Base-by-base conservation (phyloP, 257 asterid species). In the Linaria vulgaris region DNA sequence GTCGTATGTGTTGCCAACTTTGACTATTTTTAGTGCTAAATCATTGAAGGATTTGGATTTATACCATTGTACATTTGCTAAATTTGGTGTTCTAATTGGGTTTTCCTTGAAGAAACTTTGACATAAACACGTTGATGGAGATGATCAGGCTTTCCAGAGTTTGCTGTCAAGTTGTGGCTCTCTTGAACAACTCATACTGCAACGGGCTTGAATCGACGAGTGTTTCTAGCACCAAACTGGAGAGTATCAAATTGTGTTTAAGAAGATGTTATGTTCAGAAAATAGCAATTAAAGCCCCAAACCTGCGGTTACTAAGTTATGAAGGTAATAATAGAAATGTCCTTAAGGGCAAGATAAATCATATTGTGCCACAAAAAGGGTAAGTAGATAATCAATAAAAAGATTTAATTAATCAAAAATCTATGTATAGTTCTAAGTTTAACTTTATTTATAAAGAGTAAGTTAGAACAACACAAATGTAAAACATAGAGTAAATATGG, bases 261-360 rank as follows among this genome's bases (percentile, higher is more conserved):
- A 50, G 4, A 0, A 25, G 67, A 27, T 46, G 13, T 24, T 13
- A 44, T 22, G 48, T 41, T 39, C 76, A 64, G 50, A 58, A 12
- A 0, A 49, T 71, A 2, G 60, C 51, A 3, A n/a, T 71, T 22
- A 44, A 43, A 10, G 71, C 67, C 43, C 70, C 66, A 12, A 71
- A 48, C 25, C 34, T 37, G 1, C 41, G 20, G 39, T 12, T 9
- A 1, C 15, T 70, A 9, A 31, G 53, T 34, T 55, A 31, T 43
- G 61, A 37, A 0, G 70, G 75, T 4, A 60, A 41, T 0, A 16
- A n/a, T 15, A 55, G 9, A 0, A 24, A 43, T 20, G 56, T 64
- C 1, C 23, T 3, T n/a, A n/a, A n/a, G n/a, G n/a, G n/a, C n/a
- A n/a, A n/a, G n/a, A n/a, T n/a, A n/a, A n/a, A n/a, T n/a, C n/a